phyloP scores from a whole-genome alignment of 441 rosid genomes.

The Erodium moschatum region DNA sequence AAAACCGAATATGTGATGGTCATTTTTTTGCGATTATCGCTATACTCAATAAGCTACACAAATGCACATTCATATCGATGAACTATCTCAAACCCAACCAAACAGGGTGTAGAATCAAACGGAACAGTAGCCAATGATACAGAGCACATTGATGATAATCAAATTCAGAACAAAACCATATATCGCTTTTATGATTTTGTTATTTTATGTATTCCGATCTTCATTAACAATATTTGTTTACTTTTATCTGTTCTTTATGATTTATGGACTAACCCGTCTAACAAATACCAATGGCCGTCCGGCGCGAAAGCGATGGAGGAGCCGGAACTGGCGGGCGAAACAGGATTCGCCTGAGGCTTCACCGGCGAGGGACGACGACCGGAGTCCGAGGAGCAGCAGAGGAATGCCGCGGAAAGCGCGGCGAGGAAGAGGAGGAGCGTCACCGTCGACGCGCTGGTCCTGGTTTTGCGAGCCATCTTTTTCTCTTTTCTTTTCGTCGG shows the following conservation, averaged over 20 bases:
- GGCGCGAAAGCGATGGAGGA: no score
- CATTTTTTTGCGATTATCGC: no score
- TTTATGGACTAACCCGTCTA: no score
- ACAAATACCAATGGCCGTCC: no score
- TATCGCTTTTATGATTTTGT: no score
- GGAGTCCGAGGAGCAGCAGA: constrained; percentile 23
- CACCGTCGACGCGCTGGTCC: background rate
- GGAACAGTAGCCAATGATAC: background rate
- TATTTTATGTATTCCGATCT: no score
- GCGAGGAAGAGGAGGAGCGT: background rate
- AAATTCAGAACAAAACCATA: no score
- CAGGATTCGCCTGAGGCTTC: constrained; percentile 20
- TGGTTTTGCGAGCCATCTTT: background rate
- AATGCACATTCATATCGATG: background rate
- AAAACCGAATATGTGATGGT: no score
- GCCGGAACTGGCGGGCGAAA: constrained; percentile 15
- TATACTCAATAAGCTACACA: background rate
- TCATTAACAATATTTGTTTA: no score
- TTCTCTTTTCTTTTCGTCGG: no score
- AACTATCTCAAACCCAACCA: background rate
- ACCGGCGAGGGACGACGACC: constrained; percentile 25
- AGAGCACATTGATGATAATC: background rate
- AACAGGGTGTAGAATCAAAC: background rate
- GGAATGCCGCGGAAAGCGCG: constrained; percentile 14
- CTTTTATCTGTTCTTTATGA: no score